A percentile compares a stretch with the other conserved stretches of the same genome.
Evolutionary conservation across 2,329 filamentous ascomycete genomes (phyloP).

Genomic region (Venturia aucupariae): DNA sequence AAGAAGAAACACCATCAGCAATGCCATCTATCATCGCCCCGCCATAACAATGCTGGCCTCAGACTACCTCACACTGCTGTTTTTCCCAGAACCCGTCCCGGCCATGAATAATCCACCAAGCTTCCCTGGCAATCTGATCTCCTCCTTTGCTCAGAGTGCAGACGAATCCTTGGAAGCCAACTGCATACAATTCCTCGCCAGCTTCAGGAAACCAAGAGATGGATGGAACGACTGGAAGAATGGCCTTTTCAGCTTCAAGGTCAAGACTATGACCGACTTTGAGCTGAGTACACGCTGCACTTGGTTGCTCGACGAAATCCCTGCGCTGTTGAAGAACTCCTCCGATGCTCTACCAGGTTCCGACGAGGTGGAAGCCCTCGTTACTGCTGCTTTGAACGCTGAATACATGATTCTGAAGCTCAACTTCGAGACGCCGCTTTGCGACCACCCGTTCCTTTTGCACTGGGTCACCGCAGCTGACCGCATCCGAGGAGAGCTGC

Average conservation of each 20-base stretch:
- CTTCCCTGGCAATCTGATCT: not conserved
- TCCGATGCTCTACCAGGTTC: not conserved
- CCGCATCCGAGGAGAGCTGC: not conserved
- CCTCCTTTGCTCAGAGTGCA: not conserved
- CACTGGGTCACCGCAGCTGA: conserved; percentile 30
- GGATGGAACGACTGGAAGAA: not conserved
- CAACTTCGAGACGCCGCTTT: conserved; percentile 23
- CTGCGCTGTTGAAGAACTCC: not conserved
- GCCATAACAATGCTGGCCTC: not conserved
- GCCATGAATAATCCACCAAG: not conserved
- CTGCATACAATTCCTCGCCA: not conserved
- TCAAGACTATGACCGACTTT: conserved; percentile 11
- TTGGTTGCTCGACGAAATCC: conserved; percentile 2
- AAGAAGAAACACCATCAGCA: not conserved
- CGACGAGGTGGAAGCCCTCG: not conserved
- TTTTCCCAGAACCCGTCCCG: not conserved
- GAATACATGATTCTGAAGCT: conserved; percentile 28
- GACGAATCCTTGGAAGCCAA: not conserved
- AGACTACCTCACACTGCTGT: not conserved
- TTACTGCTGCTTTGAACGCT: conserved; percentile 23
- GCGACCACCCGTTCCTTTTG: conserved; percentile 30
- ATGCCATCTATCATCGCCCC: not conserved
- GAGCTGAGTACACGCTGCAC: not conserved
- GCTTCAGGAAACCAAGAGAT: not conserved
- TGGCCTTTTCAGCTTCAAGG: not conserved